Percentiles rank a stretch among this genome's conserved stretches.
Conservation (phyloP, 2,329 filamentous ascomycete species). For the Fusarium paranaense region DNA sequence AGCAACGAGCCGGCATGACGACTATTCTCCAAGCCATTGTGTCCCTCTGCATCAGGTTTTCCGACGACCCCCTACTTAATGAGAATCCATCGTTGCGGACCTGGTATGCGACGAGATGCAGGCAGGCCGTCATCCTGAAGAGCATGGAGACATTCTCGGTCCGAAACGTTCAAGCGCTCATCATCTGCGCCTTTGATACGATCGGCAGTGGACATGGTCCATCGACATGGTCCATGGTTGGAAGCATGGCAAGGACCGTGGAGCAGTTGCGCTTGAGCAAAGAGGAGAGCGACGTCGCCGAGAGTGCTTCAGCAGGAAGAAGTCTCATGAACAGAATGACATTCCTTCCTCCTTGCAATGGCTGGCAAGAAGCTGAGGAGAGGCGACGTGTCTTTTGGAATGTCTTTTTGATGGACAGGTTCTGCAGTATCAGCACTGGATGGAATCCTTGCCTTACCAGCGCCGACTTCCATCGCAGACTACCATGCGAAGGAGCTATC, state of each 20-base stretch:
- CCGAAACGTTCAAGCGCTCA: conserved; percentile 49
- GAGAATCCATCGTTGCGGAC: conserved; percentile 13
- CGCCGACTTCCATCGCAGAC: conserved; percentile 51
- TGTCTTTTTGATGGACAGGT: conserved; percentile 55
- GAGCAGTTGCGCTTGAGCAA: conserved; percentile 53
- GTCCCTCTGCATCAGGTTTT: conserved; percentile 44
- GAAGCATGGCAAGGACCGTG: conserved; percentile 53
- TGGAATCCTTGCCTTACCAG: conserved; percentile 48
- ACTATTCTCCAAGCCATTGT: conserved; percentile 53
- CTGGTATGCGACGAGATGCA: conserved; percentile 46
- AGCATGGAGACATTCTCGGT: conserved; percentile 52
- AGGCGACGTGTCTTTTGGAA: conserved; percentile 56
- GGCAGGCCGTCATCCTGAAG: conserved; percentile 47
- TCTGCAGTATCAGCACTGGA: conserved; percentile 55
- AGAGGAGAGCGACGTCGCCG: conserved; percentile 47
- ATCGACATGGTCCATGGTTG: conserved; percentile 53
- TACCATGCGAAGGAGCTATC: conserved; percentile 54
- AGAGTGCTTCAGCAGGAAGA: conserved; percentile 31
- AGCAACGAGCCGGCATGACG: conserved; percentile 33
- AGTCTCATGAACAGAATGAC: conserved; percentile 46
- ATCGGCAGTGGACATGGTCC: conserved; percentile 50
- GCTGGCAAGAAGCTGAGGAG: conserved; percentile 54
- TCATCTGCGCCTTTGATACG: conserved; percentile 52
- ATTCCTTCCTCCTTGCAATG: conserved; percentile 47
- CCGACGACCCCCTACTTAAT: conserved; percentile 42